These are phyloP conservation scores for Paraconiothyrium brasiliense DNA, from an alignment of 2,329 filamentous ascomycete species.

Conservation along the genomic window DNA sequence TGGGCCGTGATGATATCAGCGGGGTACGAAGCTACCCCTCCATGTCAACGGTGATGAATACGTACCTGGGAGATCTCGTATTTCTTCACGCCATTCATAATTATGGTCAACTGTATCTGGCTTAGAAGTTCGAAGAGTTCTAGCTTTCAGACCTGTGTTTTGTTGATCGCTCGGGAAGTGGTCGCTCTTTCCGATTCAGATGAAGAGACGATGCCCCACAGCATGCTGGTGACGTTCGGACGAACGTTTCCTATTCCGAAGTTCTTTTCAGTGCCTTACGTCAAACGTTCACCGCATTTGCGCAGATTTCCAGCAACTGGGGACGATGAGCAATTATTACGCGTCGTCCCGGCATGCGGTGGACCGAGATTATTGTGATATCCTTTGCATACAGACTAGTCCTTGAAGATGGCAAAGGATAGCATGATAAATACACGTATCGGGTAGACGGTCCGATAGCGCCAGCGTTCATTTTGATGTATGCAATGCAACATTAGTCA, in stretches of 20 bases:
- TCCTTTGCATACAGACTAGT: neutral
- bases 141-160: constrained; percentile 25
- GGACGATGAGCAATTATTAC: neutral
- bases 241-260: constrained; percentile 24
- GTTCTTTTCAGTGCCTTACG: constrained; percentile 4
- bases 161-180: constrained; percentile 24
- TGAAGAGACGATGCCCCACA: constrained; percentile 38
- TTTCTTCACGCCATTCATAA: constrained; percentile 44
- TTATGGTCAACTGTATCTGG: constrained; percentile 13
- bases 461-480: constrained; percentile 17
- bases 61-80: constrained; percentile 50
- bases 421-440: constrained; percentile 23
- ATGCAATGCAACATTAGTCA: neutral
- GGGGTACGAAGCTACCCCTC: constrained; percentile 41
- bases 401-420: neutral
- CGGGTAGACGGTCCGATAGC: constrained; percentile 41
- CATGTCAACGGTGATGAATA: constrained; percentile 21
- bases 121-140: neutral
- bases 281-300: neutral
- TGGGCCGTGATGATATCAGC: constrained; percentile 30
- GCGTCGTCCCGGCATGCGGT: neutral
- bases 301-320: neutral
- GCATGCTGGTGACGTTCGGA: constrained; percentile 45
- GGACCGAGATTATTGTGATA: neutral
- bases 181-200: constrained; percentile 24